Percentiles rank a stretch among this genome's conserved stretches.
These are phyloP conservation scores for Ceratobasidium sp. DNA, from an alignment of 1,284 basidiomycete species.

Conservation along the genomic window DNA sequence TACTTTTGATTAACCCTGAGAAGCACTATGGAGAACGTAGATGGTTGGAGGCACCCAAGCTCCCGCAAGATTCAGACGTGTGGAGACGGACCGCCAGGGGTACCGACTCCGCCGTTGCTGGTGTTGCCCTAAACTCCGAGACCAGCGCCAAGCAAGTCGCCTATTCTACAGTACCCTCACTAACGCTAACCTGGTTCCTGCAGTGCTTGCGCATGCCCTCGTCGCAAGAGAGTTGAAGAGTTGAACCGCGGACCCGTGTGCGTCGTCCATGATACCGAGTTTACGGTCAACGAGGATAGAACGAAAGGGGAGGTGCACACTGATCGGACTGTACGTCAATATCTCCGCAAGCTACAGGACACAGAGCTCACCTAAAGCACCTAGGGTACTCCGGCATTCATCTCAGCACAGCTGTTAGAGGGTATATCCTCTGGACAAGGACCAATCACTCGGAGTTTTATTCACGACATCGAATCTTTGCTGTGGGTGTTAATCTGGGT, in stretches of 20 bases:
- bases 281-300: slow-evolving; percentile 14
- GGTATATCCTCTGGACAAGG: too few relatives aligned
- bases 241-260: not conserved
- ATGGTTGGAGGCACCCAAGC: not conserved
- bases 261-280: slow-evolving; percentile 6
- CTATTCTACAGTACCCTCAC: not conserved
- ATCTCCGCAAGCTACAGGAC: not conserved
- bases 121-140: not conserved
- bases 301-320: not conserved
- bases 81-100: not conserved
- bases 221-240: not conserved
- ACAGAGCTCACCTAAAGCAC: not conserved
- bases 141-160: not conserved
- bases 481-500: not conserved
- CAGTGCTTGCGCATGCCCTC: not conserved
- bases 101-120: not conserved
- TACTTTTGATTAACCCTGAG: slow-evolving; percentile 7
- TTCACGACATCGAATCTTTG: slow-evolving; percentile 1
- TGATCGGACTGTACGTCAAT: slow-evolving; percentile 5
- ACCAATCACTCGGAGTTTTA: not conserved
- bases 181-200: not conserved
- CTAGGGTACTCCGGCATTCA: slow-evolving; percentile 18
- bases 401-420: not conserved
- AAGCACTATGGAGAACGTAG: not conserved
- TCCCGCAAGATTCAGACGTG: not conserved